phyloP scores from a whole-genome alignment of 2,329 filamentous ascomycete genomes.

The Ascochyta lentis region DNA sequence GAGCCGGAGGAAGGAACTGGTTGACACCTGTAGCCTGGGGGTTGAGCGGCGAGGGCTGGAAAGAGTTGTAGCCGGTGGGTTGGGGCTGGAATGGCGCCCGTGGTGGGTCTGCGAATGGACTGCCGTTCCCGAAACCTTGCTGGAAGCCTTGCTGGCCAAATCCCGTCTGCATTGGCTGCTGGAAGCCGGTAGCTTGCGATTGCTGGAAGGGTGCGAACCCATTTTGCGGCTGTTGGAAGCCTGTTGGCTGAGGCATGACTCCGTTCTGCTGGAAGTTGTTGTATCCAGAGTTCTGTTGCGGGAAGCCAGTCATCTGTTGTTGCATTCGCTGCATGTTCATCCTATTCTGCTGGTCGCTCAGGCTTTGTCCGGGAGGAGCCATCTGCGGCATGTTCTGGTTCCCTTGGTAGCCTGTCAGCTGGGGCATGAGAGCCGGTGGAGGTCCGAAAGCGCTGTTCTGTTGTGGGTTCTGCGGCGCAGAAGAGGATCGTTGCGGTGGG shows the following conservation, averaged over 20 bases:
- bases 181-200: slow-evolving; percentile 51
- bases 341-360: slow-evolving; percentile 67
- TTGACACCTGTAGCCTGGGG: slow-evolving; percentile 64
- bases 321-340: slow-evolving; percentile 47
- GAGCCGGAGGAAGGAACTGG: slow-evolving; percentile 53
- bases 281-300: slow-evolving; percentile 44
- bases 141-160: slow-evolving; percentile 36
- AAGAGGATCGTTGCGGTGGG: slow-evolving; percentile 80
- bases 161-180: slow-evolving; percentile 57
- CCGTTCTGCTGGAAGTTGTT: slow-evolving; percentile 43
- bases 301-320: slow-evolving; percentile 51
- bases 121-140: slow-evolving; percentile 55
- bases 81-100: slow-evolving; percentile 53
- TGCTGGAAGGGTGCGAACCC: slow-evolving; percentile 52
- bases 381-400: slow-evolving; percentile 63
- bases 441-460: slow-evolving; percentile 74
- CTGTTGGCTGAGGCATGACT: slow-evolving; percentile 49
- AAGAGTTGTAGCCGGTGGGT: slow-evolving; percentile 49
- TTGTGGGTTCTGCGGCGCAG: slow-evolving; percentile 78
- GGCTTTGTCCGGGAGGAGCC: slow-evolving; percentile 76
- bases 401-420: slow-evolving; percentile 74
- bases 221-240: slow-evolving; percentile 57
- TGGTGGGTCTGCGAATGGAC: slow-evolving; percentile 62
- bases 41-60: slow-evolving; percentile 49
- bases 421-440: slow-evolving; percentile 77